Evolutionary conservation across 345 rosid species (phyloP).

Genomic region (Nephelium lappaceum): DNA sequence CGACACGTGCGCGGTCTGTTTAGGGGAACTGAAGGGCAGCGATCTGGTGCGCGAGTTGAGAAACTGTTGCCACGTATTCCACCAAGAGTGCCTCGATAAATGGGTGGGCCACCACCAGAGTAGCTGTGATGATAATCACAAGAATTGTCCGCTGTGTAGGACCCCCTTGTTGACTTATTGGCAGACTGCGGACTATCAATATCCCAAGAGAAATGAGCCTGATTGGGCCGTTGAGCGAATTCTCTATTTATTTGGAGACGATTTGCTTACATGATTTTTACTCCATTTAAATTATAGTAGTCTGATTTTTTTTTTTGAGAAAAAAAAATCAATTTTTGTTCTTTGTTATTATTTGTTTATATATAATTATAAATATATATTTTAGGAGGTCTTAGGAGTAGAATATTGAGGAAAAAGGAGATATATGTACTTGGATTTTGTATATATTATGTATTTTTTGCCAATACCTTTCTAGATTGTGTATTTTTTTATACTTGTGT

Average conservation of each 20-base stretch:
- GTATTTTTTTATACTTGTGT: background rate
- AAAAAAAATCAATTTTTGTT: background rate
- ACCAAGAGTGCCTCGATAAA: constrained; percentile 79
- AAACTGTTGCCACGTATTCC: constrained; percentile 93
- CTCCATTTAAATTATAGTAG: background rate
- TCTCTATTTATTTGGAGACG: constrained; percentile 91
- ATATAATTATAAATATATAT: background rate
- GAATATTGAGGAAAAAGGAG: background rate
- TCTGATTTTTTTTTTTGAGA: background rate
- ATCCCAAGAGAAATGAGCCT: constrained; percentile 57
- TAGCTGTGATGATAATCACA: constrained; percentile 49
- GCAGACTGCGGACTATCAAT: constrained; percentile 41
- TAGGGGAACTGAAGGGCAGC: constrained; percentile 45
- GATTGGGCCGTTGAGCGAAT: constrained; percentile 94
- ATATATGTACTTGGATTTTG: background rate
- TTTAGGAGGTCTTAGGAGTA: background rate
- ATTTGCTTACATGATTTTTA: constrained; percentile 45
- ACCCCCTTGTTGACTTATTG: constrained; percentile 67
- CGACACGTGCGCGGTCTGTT: constrained; percentile 86
- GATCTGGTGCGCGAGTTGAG: constrained; percentile 82
- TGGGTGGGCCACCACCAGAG: constrained; percentile 79
- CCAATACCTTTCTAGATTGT: background rate
- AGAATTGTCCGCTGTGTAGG: constrained; percentile 85
- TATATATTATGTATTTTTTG: background rate
- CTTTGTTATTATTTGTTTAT: background rate